Base-by-base conservation (phyloP, 2,329 filamentous ascomycete species). In the Rhinocladiella similis region DNA sequence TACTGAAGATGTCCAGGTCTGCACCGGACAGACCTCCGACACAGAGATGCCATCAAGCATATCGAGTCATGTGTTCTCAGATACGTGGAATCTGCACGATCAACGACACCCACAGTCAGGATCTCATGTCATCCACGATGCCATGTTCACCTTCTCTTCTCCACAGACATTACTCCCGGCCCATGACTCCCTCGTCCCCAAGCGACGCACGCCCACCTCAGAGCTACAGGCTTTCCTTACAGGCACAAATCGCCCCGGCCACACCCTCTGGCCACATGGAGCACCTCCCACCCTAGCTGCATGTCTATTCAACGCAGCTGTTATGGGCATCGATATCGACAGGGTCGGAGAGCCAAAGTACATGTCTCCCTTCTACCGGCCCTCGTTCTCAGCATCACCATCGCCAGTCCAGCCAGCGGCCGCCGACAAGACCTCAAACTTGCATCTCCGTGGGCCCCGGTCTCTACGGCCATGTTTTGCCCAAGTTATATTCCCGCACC, bases 341-440 rank as follows among this genome's bases (percentile, higher is more conserved):
- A 39, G 39, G 19, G 29, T 55, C 29, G 50, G 50, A 47, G 53
- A 55, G 14, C 39, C 53, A 18, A 38, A 46, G 6, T 55, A 55
- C 19, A 49, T 55, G 53, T 55, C 47, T 13, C 53, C 53, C 38
- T 55, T 55, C 41, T 50, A 55, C 42, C 47, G 41, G 41, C 18
- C 47, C 29, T 55, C 53, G 18, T 25, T 45, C 18, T 38, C 47
- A n/a, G 27, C 27, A 16, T 20, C n/a, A n/a, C 27, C 39, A 41
- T 48, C 35, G 14, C 3, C 45, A 20, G 33, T 33, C 2, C 51
- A 47, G 19, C 16, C 20, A 20, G 35, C 20, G n/a, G 33, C 25
- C 18, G 19, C 33, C 41, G 18, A 19, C 14, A 13, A 19, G 7
- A 22, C 35, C 27, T 22, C 39, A n/a, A 13, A 33, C n/a, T 9